Conservation (phyloP, 2,329 filamentous ascomycete genomes). For the Plenodomus tracheiphilus region DNA sequence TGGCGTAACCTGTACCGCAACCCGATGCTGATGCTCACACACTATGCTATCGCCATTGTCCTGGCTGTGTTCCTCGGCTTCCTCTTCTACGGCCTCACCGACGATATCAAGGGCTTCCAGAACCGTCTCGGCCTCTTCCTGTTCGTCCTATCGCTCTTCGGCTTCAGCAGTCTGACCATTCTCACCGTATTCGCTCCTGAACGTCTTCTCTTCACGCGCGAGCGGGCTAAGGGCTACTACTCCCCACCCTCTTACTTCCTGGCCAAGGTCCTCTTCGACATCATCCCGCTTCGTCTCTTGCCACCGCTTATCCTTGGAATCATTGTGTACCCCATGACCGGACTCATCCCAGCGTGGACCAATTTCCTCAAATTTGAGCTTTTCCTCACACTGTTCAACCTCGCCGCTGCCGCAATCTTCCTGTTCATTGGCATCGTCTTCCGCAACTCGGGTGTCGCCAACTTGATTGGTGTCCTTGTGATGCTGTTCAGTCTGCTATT, state of each 20-base stretch:
- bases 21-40: conserved; percentile 96
- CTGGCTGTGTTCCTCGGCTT: conserved; percentile 93
- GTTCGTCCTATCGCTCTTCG: conserved; percentile 92
- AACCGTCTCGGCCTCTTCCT: conserved; percentile 97
- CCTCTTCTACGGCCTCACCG: conserved; percentile 93
- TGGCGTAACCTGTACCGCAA: conserved; percentile 98
- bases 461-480: conserved; percentile 88
- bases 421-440: conserved; percentile 96
- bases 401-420: conserved; percentile 90
- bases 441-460: conserved; percentile 87
- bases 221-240: conserved; percentile 97
- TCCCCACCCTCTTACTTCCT: conserved; percentile 90
- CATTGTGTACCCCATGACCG: conserved; percentile 98
- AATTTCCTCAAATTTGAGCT: conserved; percentile 92
- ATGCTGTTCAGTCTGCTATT: conserved; percentile 98
- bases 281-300: conserved; percentile 89
- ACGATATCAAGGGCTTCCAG: conserved; percentile 96
- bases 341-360: conserved; percentile 75
- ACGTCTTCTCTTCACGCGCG: conserved; percentile 85
- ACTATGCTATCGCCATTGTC: conserved; percentile 95
- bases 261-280: conserved; percentile 97
- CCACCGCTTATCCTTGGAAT: conserved; percentile 93
- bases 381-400: conserved; percentile 91
- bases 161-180: conserved; percentile 93
- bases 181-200: conserved; percentile 92